Evolutionary conservation across 73 alveolate species (phyloP), one percentile per base, ranked within the genome.

Genomic region (Symbiodinium pilosum): DNA sequence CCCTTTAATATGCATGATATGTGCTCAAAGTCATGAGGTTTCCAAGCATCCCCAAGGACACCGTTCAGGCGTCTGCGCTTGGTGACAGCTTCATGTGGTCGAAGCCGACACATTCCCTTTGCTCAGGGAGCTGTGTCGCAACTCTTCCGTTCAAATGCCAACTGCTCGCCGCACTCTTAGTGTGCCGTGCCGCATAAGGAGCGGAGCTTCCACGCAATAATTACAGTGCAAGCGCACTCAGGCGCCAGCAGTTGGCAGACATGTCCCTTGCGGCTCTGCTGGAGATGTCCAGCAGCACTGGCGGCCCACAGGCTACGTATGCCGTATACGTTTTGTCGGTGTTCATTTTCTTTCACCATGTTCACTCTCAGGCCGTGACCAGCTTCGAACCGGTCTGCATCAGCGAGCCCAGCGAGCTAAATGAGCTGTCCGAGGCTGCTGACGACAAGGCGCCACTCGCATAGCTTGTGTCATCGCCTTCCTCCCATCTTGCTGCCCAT

Each of bases 221-320:
- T n/a, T n/a, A n/a, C 84, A 16, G 34, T 69, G 84, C 2, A 75
- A 21, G 34, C 81, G 41, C n/a, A n/a, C n/a, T n/a, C n/a, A 89
- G 95, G 95, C 87, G 95, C 32, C 95, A 89, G 87, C 95, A 89
- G 39, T n/a, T 89, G 75, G 95, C 95, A 38, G 95, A 89, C n/a
- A 68, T 68, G 86, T 89, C 95, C 36, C 36, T 89, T 38, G 95
- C 95, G 5, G 95, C 95, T 5, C 54, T 89, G 54, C 87, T 89
- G 86, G 95, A 89, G 36, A 89, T 89, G 95, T 40, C 95, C 38
- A 89, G 95, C 75, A 89, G 87, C 34, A 64, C 81, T 38, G 81
- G 81, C 87, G 95, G 64, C 11, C 95, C 95, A 4, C 95, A 89
- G 95, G 95, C 95, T 9, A 26, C 87, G 85, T 7, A 30, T 86